phyloP scores from a whole-genome alignment of 768 basidiomycete species.

The Tylopilus felleus region DNA sequence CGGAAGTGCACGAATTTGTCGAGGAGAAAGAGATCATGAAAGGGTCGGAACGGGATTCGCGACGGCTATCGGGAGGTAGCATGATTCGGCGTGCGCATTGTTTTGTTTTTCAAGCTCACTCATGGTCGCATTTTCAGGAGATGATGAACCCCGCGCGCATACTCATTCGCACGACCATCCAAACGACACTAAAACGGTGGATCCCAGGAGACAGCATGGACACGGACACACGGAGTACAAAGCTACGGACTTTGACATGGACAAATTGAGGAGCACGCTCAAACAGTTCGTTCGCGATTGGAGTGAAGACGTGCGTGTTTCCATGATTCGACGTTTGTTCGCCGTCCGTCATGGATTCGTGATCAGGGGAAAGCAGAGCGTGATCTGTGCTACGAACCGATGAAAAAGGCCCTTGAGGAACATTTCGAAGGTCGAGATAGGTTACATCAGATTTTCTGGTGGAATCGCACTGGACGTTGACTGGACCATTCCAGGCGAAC shows the following conservation, averaged over 20 bases:
- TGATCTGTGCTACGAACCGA: slow-evolving; percentile 75
- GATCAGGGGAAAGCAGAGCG: slow-evolving; percentile 72
- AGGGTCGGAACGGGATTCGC: background rate
- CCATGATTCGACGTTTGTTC: background rate
- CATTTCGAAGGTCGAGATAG: slow-evolving; percentile 57
- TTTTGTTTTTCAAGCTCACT: slow-evolving; percentile 1
- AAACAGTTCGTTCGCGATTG: slow-evolving; percentile 95
- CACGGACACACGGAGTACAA: slow-evolving; percentile 33
- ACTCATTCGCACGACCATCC: slow-evolving; percentile 32
- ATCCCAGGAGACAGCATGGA: slow-evolving; percentile 10
- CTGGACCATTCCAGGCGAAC: slow-evolving; percentile 36
- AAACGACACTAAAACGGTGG: slow-evolving; percentile 4
- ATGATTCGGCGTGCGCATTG: slow-evolving; percentile 22
- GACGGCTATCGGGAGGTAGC: slow-evolving; percentile 8
- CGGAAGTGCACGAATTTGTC: slow-evolving; percentile 16
- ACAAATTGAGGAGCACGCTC: slow-evolving; percentile 87
- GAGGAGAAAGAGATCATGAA: slow-evolving; percentile 20
- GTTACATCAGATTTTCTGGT: slow-evolving; percentile 21
- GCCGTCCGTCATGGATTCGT: background rate
- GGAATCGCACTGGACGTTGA: background rate
- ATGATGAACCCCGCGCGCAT: slow-evolving; percentile 34
- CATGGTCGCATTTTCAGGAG: slow-evolving; percentile 12
- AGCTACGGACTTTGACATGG: slow-evolving; percentile 75
- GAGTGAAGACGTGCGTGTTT: slow-evolving; percentile 66
- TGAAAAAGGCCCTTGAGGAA: slow-evolving; percentile 67